phyloP scores from a whole-genome alignment of 2,329 filamentous ascomycete genomes.

The Aschersonia sp. region DNA sequence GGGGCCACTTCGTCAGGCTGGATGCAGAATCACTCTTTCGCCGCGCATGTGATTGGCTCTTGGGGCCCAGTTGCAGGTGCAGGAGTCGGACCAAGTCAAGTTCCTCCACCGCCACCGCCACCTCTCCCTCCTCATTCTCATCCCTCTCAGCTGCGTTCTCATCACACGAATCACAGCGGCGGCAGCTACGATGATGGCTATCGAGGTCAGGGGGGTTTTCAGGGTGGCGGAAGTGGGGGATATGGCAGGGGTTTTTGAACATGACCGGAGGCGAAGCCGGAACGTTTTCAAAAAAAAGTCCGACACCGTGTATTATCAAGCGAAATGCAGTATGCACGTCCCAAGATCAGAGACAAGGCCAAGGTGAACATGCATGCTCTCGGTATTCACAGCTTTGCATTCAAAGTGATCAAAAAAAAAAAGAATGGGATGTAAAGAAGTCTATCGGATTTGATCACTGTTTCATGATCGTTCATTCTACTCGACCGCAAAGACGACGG shows the following conservation, averaged over 20 bases:
- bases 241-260: conserved; percentile 1
- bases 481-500: no score
- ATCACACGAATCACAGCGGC: conserved; percentile 11
- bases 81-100: conserved; percentile 2
- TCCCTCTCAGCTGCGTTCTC: conserved; percentile 4
- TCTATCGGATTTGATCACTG: no score
- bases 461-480: no score
- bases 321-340: no score
- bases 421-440: no score
- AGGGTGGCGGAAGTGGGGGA: conserved; percentile 1
- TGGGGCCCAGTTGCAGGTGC: conserved; percentile 7
- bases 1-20: conserved; percentile 10
- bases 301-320: no score
- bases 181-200: conserved; percentile 12
- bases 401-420: no score
- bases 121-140: conserved; percentile 2
- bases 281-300: neutral
- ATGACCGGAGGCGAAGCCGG: neutral
- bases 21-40: conserved; percentile 13
- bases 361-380: no score
- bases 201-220: conserved; percentile 12
- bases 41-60: conserved; percentile 12
- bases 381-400: no score
- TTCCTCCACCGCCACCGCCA: conserved; percentile 9
- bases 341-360: no score